Evolutionary conservation across 1,139 yeast species (phyloP).

Genomic region (Hemisphaericaspora subhashii): DNA sequence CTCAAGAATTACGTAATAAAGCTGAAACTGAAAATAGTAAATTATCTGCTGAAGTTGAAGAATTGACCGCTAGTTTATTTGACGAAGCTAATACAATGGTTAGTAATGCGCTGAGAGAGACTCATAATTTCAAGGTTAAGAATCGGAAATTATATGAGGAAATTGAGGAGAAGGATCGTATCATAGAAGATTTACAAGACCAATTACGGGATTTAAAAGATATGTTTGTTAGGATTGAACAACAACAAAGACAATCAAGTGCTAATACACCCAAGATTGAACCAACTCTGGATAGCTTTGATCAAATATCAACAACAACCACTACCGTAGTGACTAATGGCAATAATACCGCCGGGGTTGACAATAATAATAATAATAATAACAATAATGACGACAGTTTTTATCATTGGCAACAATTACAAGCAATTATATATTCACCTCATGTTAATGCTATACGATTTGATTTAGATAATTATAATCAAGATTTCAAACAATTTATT

Average conservation of each 20-base stretch:
- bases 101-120: slow-evolving; percentile 63
- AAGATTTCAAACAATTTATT: slow-evolving; percentile 42
- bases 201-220: slow-evolving; percentile 71
- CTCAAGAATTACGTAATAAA: slow-evolving; percentile 28
- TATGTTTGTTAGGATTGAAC: slow-evolving; percentile 43
- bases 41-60: slow-evolving; percentile 72
- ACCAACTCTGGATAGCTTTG: slow-evolving; percentile 5
- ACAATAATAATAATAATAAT: slow-evolving; percentile 3
- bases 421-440: slow-evolving; percentile 49
- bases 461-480: slow-evolving; percentile 49
- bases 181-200: slow-evolving; percentile 64
- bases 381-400: slow-evolving; percentile 5
- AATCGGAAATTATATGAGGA: slow-evolving; percentile 64
- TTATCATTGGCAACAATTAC: slow-evolving; percentile 21
- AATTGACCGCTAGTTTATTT: slow-evolving; percentile 70
- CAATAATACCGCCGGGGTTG: neutral
- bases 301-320: slow-evolving; percentile 4
- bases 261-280: slow-evolving; percentile 15
- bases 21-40: slow-evolving; percentile 61
- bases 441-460: slow-evolving; percentile 56
- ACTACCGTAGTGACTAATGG: slow-evolving; percentile 4
- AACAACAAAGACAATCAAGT: slow-evolving; percentile 21
- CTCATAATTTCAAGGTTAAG: slow-evolving; percentile 51
- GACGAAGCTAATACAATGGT: slow-evolving; percentile 84
- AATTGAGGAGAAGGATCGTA: slow-evolving; percentile 67